Evolutionary conservation across 1,139 yeast species (phyloP), one percentile per base, ranked within the genome.

Genomic region (Hansenula sp.): DNA sequence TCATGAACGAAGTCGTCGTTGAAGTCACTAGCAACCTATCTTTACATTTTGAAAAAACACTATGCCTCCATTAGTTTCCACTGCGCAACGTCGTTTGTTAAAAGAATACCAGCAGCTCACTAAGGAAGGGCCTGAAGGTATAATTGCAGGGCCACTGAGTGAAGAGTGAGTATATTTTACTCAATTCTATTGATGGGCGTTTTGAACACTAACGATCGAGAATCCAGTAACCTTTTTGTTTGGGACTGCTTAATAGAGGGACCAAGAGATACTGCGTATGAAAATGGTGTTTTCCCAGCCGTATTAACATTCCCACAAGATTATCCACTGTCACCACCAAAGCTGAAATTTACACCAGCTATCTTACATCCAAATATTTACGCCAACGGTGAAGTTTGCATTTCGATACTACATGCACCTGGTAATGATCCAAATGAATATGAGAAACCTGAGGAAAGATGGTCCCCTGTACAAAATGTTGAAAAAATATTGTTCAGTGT

Each of bases 391-490:
- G 89, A 88, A 25, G 99, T 93, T 8, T 93, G 99, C 65, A 93
- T 93, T 44, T 89, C 96, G 21, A 93, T 93, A 48, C 72, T 93
- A 51, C 99, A 93, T 62, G 81, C 96, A 2, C 96, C 98, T 0
- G 99, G 99, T 12, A 96, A 91, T 58, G 99, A 93, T 64, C 98
- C 99, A 24, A 81, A 90, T 63, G 91, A 85, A 74, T 93, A 93
- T 66, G 99, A 93, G 63, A 67, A 88, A 30, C 96, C 98, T 0
- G 94, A 91, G 52, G 99, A 93, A 66, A 74, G 99, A 52, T 93
- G 99, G 99, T 86, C 96, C 8, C 99, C 99, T 0, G 93, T 93
- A 37, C 99, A 93, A 63, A 87, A 96, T 59, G 91, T 93, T 25
- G 99, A 93, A 67, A 93, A 93, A 76, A 93, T 93, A 48, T 71